phyloP scores from a whole-genome alignment of 139 green algal genomes.

The Astrephomene gubernaculifera region DNA sequence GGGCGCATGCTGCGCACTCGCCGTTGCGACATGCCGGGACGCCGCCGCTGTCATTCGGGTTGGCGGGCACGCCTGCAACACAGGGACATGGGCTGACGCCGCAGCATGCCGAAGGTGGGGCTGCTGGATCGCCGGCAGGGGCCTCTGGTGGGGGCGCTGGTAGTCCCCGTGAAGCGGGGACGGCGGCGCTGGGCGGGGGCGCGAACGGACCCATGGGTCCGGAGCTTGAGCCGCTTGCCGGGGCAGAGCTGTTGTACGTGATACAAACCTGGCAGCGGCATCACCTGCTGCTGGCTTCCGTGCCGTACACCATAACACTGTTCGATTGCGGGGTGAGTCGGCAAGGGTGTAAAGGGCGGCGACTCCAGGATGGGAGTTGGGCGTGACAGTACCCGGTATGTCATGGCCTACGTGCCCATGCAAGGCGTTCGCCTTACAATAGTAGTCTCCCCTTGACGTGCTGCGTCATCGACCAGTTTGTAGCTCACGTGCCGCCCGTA shows the following conservation, averaged over 20 bases:
- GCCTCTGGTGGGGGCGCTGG: neutral
- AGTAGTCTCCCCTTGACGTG: no score
- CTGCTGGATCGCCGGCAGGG: neutral
- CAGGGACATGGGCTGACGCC: neutral
- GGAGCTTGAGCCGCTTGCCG: neutral
- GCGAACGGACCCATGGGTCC: neutral
- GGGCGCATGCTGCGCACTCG: no score
- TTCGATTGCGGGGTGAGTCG: slow-evolving; percentile 40
- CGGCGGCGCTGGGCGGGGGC: neutral
- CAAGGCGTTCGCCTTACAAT: no score
- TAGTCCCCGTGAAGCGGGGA: neutral
- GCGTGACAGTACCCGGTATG: no score
- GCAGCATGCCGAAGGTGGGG: neutral
- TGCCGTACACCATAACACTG: slow-evolving; percentile 37
- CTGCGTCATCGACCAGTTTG: no score
- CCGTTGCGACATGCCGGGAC: no score
- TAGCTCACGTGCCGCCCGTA: no score
- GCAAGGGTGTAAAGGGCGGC: no score
- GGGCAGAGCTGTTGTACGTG: slow-evolving; percentile 31
- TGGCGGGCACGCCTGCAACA: neutral
- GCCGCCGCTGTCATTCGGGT: slow-evolving; percentile 25
- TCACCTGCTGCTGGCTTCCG: slow-evolving; percentile 35
- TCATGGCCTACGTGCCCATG: no score
- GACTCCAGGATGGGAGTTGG: no score
- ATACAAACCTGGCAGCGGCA: slow-evolving; percentile 41